Conservation (phyloP, 352 stramenopile genomes). For the Peronospora belbahrii region DNA sequence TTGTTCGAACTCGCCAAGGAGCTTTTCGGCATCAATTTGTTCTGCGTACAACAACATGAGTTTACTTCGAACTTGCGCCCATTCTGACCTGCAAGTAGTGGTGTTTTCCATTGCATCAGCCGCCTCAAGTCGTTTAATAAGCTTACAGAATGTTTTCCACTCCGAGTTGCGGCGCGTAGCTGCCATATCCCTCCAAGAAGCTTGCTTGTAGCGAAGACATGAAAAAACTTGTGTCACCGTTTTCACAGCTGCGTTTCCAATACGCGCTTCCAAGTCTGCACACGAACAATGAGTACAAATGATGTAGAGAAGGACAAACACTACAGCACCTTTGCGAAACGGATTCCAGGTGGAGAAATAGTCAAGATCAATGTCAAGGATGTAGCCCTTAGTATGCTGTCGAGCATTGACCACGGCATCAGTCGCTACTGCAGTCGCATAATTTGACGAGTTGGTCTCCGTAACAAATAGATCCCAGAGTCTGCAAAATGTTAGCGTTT, state of each 20-base stretch:
- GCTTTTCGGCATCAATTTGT: constrained; percentile 1
- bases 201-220: constrained; percentile 29
- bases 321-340: constrained; percentile 48
- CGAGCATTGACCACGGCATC: constrained; percentile 16
- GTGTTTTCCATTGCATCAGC: constrained; percentile 6
- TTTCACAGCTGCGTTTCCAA: constrained; percentile 12
- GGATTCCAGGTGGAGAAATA: constrained; percentile 87
- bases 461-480: constrained; percentile 37
- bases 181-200: constrained; percentile 12
- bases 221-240: constrained; percentile 39
- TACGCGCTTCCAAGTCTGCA: constrained; percentile 37
- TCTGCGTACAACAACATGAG: constrained; percentile 28
- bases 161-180: constrained; percentile 21
- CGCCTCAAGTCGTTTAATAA: constrained; percentile 30
- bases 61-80: constrained; percentile 6
- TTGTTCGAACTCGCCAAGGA: constrained; percentile 21
- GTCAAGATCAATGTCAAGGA: constrained; percentile 86
- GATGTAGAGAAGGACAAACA: not conserved
- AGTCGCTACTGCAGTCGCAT: constrained; percentile 4
- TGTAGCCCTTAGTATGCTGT: constrained; percentile 29
- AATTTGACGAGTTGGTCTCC: constrained; percentile 11
- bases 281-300: not conserved
- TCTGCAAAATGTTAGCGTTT: constrained; percentile 1
- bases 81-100: constrained; percentile 5
- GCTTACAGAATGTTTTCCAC: constrained; percentile 23